Conservation (phyloP, 805 yeast genomes). For the Candida sithepensis region DNA sequence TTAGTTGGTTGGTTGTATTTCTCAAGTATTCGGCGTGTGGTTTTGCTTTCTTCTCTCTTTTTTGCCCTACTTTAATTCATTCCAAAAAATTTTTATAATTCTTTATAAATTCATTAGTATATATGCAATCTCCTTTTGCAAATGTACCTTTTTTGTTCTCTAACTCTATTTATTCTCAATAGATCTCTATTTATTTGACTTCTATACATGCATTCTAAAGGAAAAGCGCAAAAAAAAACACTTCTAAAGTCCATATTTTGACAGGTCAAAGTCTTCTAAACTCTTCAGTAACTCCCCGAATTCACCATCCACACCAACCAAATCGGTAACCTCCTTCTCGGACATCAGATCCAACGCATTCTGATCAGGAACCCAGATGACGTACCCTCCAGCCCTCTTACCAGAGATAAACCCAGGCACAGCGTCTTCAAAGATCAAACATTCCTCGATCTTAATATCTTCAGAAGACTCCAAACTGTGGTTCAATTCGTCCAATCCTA, state of each 20-base stretch:
- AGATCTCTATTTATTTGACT: no score
- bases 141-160: no score
- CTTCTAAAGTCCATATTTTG: slow-evolving; percentile 40
- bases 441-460: slow-evolving; percentile 67
- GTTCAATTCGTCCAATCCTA: slow-evolving; percentile 73
- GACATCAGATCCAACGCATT: slow-evolving; percentile 57
- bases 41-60: no score
- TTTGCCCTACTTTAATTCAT: no score
- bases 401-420: slow-evolving; percentile 89
- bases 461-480: slow-evolving; percentile 36
- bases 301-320: slow-evolving; percentile 38
- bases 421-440: slow-evolving; percentile 93
- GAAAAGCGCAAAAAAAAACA: no score
- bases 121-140: no score
- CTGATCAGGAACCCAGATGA: slow-evolving; percentile 93
- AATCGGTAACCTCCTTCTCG: slow-evolving; percentile 42
- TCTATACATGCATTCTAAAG: no score
- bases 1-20: no score
- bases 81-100: no score
- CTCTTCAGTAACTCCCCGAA: slow-evolving; percentile 55
- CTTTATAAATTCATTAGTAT: no score
- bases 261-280: slow-evolving; percentile 49
- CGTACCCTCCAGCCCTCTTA: slow-evolving; percentile 73
- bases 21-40: no score
- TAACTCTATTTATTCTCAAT: no score